Percentiles rank a stretch among this genome's conserved stretches.
Conservation (phyloP, 1,139 yeast species). For the Geotrichum phurueaensis region DNA sequence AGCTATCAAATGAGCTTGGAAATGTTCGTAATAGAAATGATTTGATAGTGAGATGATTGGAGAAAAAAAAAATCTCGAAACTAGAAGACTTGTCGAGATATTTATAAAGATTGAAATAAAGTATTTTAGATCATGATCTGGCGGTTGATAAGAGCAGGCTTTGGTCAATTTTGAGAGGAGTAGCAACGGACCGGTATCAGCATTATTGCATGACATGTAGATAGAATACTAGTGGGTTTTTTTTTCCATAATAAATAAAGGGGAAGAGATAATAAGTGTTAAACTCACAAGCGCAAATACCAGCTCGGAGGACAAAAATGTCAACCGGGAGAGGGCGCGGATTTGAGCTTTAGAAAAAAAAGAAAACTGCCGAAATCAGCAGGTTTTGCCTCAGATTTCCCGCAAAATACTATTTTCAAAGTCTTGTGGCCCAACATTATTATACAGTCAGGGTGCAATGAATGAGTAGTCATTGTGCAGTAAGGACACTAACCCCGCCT, state of each 20-base stretch:
- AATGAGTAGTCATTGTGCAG: neutral
- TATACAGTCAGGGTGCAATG: neutral
- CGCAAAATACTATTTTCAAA: neutral
- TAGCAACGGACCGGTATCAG: neutral
- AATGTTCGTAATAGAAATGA: neutral
- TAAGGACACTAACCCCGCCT: neutral
- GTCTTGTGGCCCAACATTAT: neutral
- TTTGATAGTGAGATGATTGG: neutral
- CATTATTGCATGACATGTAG: too few species aligned
- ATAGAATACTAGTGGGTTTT: too few species aligned
- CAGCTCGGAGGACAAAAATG: neutral
- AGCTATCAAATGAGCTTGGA: neutral
- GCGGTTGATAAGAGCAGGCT: neutral
- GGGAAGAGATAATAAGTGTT: too few species aligned
- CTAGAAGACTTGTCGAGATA: neutral
- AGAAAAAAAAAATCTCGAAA: neutral
- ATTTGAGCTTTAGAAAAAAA: neutral
- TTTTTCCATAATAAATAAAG: too few species aligned
- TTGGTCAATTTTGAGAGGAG: neutral
- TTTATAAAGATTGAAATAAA: neutral
- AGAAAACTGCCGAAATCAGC: neutral
- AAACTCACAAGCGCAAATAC: too few species aligned
- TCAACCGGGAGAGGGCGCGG: neutral
- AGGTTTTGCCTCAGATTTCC: neutral
- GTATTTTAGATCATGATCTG: too few species aligned